Evolutionary conservation across 257 asterid genomes (phyloP).

Genomic region (Jacaranda copaia): DNA sequence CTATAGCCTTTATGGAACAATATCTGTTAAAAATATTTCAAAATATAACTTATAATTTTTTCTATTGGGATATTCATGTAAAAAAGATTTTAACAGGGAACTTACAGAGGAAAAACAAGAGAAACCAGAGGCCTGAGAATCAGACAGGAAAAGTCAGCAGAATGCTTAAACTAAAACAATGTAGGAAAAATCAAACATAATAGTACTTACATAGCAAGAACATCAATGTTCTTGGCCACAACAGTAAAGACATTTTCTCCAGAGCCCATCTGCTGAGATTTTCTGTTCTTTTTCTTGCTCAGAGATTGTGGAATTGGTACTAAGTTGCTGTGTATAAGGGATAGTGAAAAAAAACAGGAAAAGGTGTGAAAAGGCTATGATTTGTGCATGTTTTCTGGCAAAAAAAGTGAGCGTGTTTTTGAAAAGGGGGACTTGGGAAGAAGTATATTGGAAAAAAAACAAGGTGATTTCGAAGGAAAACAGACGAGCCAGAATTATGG

Average conservation of each 20-base stretch:
- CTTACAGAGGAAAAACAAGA: constrained; percentile 94
- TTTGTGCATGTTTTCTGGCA: constrained; percentile 50
- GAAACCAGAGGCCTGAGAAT: constrained; percentile 83
- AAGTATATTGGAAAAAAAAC: constrained; percentile 31
- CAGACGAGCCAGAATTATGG: constrained; percentile 41
- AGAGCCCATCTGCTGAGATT: constrained; percentile 59
- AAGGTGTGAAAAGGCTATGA: constrained; percentile 40
- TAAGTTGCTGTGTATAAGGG: constrained; percentile 19
- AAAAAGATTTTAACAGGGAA: not conserved
- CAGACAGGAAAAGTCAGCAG: constrained; percentile 10
- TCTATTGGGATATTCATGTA: no score
- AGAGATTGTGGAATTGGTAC: not conserved
- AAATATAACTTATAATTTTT: not conserved
- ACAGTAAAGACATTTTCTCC: constrained; percentile 78
- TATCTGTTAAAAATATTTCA: constrained; percentile 50
- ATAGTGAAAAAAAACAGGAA: constrained; percentile 30
- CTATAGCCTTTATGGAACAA: constrained; percentile 84
- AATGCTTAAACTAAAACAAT: not conserved
- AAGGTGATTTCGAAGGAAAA: constrained; percentile 47
- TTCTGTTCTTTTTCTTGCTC: not conserved
- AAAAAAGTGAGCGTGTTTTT: constrained; percentile 33
- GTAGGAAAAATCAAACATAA: not conserved
- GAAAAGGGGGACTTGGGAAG: constrained; percentile 46
- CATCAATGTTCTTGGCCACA: constrained; percentile 83
- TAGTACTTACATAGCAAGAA: constrained; percentile 76